Evolutionary conservation across 2,329 filamentous ascomycete genomes (phyloP), one percentile per base, ranked within the genome.

Genomic region (Pyrenophora tritici-repentis): DNA sequence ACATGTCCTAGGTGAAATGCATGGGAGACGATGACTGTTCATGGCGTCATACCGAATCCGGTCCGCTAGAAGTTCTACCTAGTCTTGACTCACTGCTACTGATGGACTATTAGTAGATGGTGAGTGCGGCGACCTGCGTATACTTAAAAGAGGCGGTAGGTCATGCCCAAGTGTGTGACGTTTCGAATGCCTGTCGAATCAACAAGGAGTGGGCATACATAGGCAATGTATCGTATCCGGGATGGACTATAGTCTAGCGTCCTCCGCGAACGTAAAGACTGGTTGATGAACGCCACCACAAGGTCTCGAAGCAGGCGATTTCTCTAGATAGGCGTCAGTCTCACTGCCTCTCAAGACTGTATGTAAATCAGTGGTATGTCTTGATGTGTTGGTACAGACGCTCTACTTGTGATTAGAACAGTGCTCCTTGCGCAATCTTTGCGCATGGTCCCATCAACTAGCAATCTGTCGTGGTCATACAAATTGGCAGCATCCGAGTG

Each of bases 381-480:
- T 53, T 59, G 31, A 64, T 64, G 29, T 65, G 56, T 24, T 24
- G 10, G 62, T 62, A 31, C 62, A 61, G 18, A 20, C 5, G 18
- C 2, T 55, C 63, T 64, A 33, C 59, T 63, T 13, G 59, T 61
- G 9, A 62, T 29, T 20, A 60, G 47, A 22, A 56, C 57, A 33
- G 57, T 59, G n/a, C 58, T 57, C 12, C 12, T 53, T 35, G 35
- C 42, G 31, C 45, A 47, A 18, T 42, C 6, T 29, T 42, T 38
- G 37, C 9, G 61, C 62, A 31, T 64, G 61, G 4, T 65, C 58
- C 47, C 46, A 60, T 68, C 64, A 8, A 62, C 65, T 5, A 61
- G 60, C 17, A 55, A 20, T 14, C 67, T 58, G 44, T 67, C 63
- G 35, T 67, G 62, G 35, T 67, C 63, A 41, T 66, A 68, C 37